Evolutionary conservation across 176 grass and related monocot species (phyloP).

Genomic region (Triticum dicoccoides): DNA sequence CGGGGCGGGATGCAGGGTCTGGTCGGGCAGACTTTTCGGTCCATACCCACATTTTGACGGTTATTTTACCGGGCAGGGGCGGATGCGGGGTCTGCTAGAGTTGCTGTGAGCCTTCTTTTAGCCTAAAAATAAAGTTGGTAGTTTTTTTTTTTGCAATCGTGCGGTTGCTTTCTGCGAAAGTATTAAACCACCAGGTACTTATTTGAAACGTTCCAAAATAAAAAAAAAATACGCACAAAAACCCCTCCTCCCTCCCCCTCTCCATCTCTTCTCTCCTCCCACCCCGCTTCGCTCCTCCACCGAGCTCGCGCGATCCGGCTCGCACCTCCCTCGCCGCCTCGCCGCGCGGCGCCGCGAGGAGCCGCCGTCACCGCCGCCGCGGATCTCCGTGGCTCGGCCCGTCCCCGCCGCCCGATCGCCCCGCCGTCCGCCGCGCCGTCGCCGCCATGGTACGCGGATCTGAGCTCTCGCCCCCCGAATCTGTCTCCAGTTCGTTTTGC

Average conservation of each 20-base stretch:
- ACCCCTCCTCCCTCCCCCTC: background rate
- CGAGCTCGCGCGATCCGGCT: conserved; percentile 46
- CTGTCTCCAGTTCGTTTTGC: background rate
- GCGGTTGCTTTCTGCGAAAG: background rate
- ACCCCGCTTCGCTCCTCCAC: conserved; percentile 16
- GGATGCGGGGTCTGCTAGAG: no score
- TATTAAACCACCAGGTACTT: background rate
- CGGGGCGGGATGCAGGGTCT: no score
- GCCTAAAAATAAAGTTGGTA: no score
- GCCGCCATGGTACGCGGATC: conserved; percentile 53
- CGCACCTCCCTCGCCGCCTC: background rate
- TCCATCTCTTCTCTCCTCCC: background rate
- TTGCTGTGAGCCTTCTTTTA: no score
- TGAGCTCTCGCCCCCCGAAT: conserved; percentile 16
- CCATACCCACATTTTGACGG: no score
- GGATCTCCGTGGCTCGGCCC: background rate
- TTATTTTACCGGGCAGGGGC: no score
- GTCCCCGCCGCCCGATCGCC: background rate
- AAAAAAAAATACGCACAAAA: conserved; percentile 32
- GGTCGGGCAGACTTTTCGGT: no score
- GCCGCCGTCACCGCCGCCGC: background rate
- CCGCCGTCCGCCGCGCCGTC: background rate
- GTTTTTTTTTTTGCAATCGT: background rate
- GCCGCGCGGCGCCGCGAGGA: background rate
- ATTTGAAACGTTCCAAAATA: background rate